These are phyloP conservation scores for Allium fistulosum DNA, from an alignment of 106 monocot genomes.

Conservation along the genomic window DNA sequence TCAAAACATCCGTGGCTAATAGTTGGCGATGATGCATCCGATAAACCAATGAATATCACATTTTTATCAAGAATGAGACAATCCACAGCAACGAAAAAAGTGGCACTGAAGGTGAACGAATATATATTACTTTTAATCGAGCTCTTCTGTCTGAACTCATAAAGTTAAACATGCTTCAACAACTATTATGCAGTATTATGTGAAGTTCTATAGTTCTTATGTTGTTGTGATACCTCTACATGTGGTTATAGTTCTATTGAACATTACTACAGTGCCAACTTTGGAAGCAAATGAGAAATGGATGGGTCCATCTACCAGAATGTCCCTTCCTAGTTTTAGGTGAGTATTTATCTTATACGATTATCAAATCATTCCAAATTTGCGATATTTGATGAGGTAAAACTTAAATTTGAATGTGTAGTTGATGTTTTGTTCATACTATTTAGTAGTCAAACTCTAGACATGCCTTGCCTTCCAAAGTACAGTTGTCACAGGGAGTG, in stretches of 20 bases:
- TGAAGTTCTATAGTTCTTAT: too few relatives aligned
- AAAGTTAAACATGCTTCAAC: too few relatives aligned
- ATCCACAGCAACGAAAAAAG: too few relatives aligned
- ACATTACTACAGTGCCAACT: slow-evolving; percentile 27
- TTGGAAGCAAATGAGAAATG: slow-evolving; percentile 26
- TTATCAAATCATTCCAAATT: not conserved
- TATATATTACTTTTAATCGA: too few relatives aligned
- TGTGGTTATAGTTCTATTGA: not conserved
- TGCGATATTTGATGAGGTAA: not conserved
- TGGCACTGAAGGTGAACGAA: too few relatives aligned
- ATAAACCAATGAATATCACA: too few relatives aligned
- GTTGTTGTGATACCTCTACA: too few relatives aligned
- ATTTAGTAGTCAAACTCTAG: slow-evolving; percentile 69
- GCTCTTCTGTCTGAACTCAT: too few relatives aligned
- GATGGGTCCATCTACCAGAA: slow-evolving; percentile 65
- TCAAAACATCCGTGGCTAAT: too few relatives aligned
- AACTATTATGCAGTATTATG: too few relatives aligned
- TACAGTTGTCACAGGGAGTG: slow-evolving; percentile 87
- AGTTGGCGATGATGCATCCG: too few relatives aligned
- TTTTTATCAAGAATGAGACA: too few relatives aligned
- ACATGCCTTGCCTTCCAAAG: slow-evolving; percentile 73
- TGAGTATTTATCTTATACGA: slow-evolving; percentile 3
- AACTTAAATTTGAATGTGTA: slow-evolving; percentile 1
- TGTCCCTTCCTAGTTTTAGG: slow-evolving; percentile 98
- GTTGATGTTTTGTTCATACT: slow-evolving; percentile 9